A percentile compares a stretch with the other conserved stretches of the same genome.
Conservation (phyloP, 2,329 filamentous ascomycete species). For the Mollisia scopiformis region DNA sequence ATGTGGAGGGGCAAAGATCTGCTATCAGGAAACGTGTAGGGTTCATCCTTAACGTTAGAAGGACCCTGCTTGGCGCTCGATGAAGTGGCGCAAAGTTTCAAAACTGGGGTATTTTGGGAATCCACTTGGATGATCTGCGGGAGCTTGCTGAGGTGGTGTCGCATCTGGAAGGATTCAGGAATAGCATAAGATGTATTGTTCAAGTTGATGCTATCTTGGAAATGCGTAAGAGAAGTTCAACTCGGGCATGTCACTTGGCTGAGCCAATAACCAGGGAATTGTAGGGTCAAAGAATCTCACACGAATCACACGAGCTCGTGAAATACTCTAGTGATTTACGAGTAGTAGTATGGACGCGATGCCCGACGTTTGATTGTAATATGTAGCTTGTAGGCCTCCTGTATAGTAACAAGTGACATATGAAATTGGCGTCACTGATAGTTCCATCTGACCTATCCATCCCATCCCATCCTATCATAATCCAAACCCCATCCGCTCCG, state of each 20-base stretch:
- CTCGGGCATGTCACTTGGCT: neutral
- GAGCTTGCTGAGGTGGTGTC: neutral
- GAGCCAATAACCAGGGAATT: neutral
- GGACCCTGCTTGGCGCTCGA: neutral
- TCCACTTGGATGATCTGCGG: neutral
- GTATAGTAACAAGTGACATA: slow-evolving; percentile 8
- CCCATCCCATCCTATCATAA: neutral
- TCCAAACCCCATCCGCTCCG: slow-evolving; percentile 8
- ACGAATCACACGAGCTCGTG: neutral
- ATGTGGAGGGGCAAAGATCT: neutral
- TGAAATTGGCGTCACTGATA: neutral
- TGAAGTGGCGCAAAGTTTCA: slow-evolving; percentile 1
- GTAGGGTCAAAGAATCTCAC: neutral
- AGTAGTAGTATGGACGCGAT: neutral
- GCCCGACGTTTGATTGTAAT: slow-evolving; percentile 4
- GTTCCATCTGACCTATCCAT: neutral
- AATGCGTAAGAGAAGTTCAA: neutral
- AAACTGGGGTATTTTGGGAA: neutral
- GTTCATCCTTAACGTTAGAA: neutral
- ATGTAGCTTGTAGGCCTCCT: slow-evolving; percentile 2
- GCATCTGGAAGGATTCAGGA: neutral
- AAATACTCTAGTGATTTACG: neutral
- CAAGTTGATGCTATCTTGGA: neutral
- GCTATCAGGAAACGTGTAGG: neutral
- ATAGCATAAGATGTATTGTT: neutral